These are phyloP conservation scores for Ceratobasidium sp. DNA, from an alignment of 1,284 basidiomycete species.

Conservation along the genomic window DNA sequence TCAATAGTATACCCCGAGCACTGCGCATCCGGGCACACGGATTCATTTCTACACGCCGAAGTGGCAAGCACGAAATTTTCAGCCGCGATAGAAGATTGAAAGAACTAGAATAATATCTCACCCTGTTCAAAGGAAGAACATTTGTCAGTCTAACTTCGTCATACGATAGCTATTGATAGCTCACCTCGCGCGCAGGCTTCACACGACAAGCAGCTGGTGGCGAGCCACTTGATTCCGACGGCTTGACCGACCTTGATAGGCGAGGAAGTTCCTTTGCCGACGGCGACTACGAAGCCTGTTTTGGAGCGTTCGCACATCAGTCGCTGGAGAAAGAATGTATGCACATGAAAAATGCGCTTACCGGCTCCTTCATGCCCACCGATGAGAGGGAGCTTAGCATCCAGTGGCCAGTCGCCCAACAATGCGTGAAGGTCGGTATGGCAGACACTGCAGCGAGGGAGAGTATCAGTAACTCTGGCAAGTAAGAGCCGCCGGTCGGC, in stretches of 20 bases:
- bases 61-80: neutral
- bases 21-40: conserved; percentile 69
- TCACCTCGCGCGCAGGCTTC: conserved; percentile 40
- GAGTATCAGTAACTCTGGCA: conserved; percentile 16
- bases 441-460: conserved; percentile 62
- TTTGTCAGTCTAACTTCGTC: conserved; percentile 73
- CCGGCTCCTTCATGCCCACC: conserved; percentile 91
- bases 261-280: conserved; percentile 75
- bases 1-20: conserved; percentile 82
- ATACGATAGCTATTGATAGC: conserved; percentile 74
- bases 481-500: conserved; percentile 34
- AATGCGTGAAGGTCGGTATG: conserved; percentile 85
- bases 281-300: conserved; percentile 75
- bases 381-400: conserved; percentile 77
- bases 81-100: conserved; percentile 3
- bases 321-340: conserved; percentile 8
- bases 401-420: conserved; percentile 79
- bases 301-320: neutral
- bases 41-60: conserved; percentile 59
- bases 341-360: conserved; percentile 45
- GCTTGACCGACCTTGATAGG: conserved; percentile 78
- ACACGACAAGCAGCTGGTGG: conserved; percentile 68
- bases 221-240: conserved; percentile 91
- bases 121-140: conserved; percentile 59
- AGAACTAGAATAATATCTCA: conserved; percentile 46